Evolutionary conservation across 2,329 filamentous ascomycete genomes (phyloP).

Genomic region (Fusarium humuli): DNA sequence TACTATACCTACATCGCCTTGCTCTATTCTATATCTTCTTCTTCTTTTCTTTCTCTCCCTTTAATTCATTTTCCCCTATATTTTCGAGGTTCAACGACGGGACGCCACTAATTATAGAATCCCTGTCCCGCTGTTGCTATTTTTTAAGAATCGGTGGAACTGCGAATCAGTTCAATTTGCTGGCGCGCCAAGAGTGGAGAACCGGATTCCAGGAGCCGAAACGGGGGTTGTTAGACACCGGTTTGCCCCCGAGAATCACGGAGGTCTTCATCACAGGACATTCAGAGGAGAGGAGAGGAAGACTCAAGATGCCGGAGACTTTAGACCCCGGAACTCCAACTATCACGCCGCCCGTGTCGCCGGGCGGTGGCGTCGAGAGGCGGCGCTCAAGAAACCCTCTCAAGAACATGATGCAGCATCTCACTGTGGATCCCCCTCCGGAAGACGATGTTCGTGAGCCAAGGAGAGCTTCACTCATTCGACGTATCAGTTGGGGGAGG

Average conservation of each 20-base stretch:
- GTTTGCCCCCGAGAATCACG: slow-evolving; percentile 40
- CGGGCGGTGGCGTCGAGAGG: slow-evolving; percentile 44
- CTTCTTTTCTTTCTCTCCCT: neutral
- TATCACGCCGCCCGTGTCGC: slow-evolving; percentile 39
- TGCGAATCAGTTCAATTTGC: slow-evolving; percentile 18
- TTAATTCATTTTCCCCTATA: slow-evolving; percentile 17
- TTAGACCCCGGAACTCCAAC: slow-evolving; percentile 45
- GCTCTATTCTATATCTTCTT: neutral
- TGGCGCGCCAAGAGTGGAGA: slow-evolving; percentile 43
- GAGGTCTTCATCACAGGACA: slow-evolving; percentile 31
- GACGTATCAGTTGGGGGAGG: slow-evolving; percentile 50
- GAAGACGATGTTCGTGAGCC: slow-evolving; percentile 46
- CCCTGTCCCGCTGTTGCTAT: slow-evolving; percentile 8
- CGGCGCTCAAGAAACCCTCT: slow-evolving; percentile 52
- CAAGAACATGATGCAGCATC: slow-evolving; percentile 54
- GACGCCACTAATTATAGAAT: slow-evolving; percentile 24
- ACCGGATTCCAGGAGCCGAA: slow-evolving; percentile 45
- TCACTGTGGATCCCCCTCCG: slow-evolving; percentile 50
- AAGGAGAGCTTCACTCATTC: slow-evolving; percentile 51
- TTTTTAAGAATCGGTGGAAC: slow-evolving; percentile 18
- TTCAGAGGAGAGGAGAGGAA: neutral
- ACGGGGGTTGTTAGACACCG: slow-evolving; percentile 41
- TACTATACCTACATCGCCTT: slow-evolving; percentile 3
- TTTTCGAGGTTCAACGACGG: neutral
- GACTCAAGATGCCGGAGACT: slow-evolving; percentile 46